Evolutionary conservation across 192 early-diverging fungal species (phyloP), one percentile per base, ranked within the genome.

Genomic region (Haplosporangium gracile): DNA sequence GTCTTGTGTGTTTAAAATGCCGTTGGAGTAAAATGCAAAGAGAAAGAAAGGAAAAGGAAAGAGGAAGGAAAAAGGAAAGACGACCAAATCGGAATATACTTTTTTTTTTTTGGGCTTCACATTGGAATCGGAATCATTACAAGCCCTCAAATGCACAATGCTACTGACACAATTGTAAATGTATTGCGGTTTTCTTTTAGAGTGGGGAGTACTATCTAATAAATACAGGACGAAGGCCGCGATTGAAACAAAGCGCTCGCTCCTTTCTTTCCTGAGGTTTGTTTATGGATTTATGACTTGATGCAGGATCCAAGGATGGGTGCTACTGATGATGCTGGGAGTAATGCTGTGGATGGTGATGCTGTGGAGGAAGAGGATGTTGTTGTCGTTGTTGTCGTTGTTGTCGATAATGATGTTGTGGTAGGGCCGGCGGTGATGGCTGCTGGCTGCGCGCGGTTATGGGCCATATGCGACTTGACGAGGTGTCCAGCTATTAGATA

Each of bases 401-500:
- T 72, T 11, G 78, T 75, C 18, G 79, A 63, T 16, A 75, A 75
- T 7, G 75, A 53, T 16, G 78, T 72, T 2, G 75, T 57, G 15
- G 76, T 63, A 16, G 82, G 68, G 1, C 68, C 39, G 10, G 76
- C 76, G 1, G 79, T 78, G 55, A 82, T 77, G 22, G 79, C 68
- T 29, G 74, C 72, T 57, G 81, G 93, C 38, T 81, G 89, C 45
- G 92, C 93, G 53, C 97, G 90, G 85, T 98, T 98, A 51, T 96
- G 95, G 43, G 91, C 93, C 94, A 97, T 97, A 75, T 98, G 97
- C 9, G 94, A 91, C 81, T 95, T 92, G 45, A 98, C 97, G 78
- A 98, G 88, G 78, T 98, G 96, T 42, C 97, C 97, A 22, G 96
- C 94, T 51, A 80, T 51, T 40, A 11, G 32, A n/a, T 4, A 75